These are phyloP conservation scores for Neofusicoccum sp. DNA, from an alignment of 2,329 filamentous ascomycete genomes.

Conservation along the genomic window DNA sequence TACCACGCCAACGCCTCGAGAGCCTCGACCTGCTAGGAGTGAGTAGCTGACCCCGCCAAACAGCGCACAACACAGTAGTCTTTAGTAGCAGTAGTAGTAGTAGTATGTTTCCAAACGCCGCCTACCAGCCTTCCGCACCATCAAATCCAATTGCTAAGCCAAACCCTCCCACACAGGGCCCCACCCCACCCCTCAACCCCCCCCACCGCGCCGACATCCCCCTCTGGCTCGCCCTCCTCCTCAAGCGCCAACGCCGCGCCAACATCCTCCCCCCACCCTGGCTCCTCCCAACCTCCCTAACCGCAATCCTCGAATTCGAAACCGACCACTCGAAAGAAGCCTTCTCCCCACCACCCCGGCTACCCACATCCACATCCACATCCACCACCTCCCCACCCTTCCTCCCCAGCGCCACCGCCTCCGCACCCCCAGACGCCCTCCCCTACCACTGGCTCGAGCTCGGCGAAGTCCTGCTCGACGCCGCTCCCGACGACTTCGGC, in stretches of 20 bases:
- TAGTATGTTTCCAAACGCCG: constrained; percentile 11
- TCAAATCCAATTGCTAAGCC: constrained; percentile 24
- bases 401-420: constrained; percentile 68
- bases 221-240: constrained; percentile 89
- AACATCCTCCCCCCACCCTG: constrained; percentile 91
- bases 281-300: constrained; percentile 75
- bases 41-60: constrained; percentile 44
- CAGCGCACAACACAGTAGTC: not conserved
- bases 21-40: constrained; percentile 82
- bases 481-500: constrained; percentile 78
- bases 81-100: not conserved
- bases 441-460: constrained; percentile 97
- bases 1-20: constrained; percentile 87
- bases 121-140: constrained; percentile 11
- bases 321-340: constrained; percentile 67
- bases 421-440: constrained; percentile 66
- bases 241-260: constrained; percentile 90
- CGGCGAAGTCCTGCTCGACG: constrained; percentile 79
- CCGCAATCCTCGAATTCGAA: constrained; percentile 76
- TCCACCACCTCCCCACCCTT: constrained; percentile 63
- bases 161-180: constrained; percentile 58
- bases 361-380: constrained; percentile 51
- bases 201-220: constrained; percentile 78
- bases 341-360: constrained; percentile 75
- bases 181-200: constrained; percentile 72